A percentile compares a stretch with the other conserved stretches of the same genome.
phyloP scores from a whole-genome alignment of 352 stramenopile species.

The Plasmopara muralis region DNA sequence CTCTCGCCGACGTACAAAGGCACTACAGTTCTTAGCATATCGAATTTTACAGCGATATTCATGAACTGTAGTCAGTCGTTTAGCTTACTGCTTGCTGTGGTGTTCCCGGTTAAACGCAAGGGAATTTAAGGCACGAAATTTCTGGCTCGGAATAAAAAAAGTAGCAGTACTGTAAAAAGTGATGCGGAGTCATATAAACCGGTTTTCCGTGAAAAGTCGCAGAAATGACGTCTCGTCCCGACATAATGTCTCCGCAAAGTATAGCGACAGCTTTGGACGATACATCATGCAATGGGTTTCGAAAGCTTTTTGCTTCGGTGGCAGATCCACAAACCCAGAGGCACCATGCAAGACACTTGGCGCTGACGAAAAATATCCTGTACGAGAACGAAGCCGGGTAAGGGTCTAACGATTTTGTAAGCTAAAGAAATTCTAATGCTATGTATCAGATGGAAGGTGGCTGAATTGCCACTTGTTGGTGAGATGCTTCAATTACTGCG shows the following conservation, averaged over 20 bases:
- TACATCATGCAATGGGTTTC: conserved; percentile 32
- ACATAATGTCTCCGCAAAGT: conserved; percentile 3
- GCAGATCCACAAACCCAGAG: conserved; percentile 55
- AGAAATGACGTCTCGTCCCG: conserved; percentile 14
- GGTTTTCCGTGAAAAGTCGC: not conserved
- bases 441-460: conserved; percentile 53
- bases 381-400: conserved; percentile 68
- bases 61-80: too few relatives aligned
- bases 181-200: not conserved
- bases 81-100: too few relatives aligned
- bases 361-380: conserved; percentile 70
- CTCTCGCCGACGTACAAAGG: too few relatives aligned
- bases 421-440: not conserved
- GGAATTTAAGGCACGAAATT: too few relatives aligned
- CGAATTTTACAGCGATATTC: too few relatives aligned
- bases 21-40: too few relatives aligned
- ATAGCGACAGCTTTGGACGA: not conserved
- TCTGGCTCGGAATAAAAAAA: too few relatives aligned
- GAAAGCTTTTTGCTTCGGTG: conserved; percentile 61
- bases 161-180: too few relatives aligned
- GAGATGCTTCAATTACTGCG: conserved; percentile 49
- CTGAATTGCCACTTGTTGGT: conserved; percentile 51
- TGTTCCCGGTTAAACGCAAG: too few relatives aligned
- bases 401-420: not conserved
- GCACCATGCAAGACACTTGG: conserved; percentile 60